A percentile compares a stretch with the other conserved stretches of the same genome.
Conservation (phyloP, 75 land plant genomes). For the Selaginella tamariscina region DNA sequence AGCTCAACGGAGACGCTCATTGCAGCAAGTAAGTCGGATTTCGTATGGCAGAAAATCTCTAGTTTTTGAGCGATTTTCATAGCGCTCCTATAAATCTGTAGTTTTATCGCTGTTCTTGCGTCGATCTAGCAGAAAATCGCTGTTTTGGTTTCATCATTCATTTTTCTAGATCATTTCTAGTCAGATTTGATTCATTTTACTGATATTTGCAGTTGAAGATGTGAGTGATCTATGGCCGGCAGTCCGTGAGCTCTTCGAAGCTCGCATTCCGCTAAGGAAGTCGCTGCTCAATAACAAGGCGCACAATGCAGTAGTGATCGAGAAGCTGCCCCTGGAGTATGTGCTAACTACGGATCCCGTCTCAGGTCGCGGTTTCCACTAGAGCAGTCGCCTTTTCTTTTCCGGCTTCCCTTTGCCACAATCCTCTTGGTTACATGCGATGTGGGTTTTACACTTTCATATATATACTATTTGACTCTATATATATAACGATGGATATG, state of each 20-base stretch:
- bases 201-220: conserved; percentile 71
- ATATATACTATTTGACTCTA: too few species aligned
- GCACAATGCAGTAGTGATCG: conserved; percentile 65
- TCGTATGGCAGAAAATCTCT: too few species aligned
- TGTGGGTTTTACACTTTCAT: too few species aligned
- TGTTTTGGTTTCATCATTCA: too few species aligned
- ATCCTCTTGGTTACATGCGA: conserved; percentile 88
- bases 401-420: conserved; percentile 81
- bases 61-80: too few species aligned
- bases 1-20: conserved; percentile 54
- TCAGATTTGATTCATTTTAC: too few species aligned
- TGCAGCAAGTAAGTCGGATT: conserved; percentile 50
- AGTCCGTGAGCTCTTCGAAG: conserved; percentile 62
- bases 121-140: too few species aligned
- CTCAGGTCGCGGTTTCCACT: conserved; percentile 73
- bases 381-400: conserved; percentile 70
- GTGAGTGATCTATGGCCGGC: conserved; percentile 87
- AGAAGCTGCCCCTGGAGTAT: conserved; percentile 76
- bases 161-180: too few species aligned
- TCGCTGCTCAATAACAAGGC: conserved; percentile 77
- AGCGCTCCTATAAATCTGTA: too few species aligned
- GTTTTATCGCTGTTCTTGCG: too few species aligned
- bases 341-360: conserved; percentile 87
- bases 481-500: too few species aligned
- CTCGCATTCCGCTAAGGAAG: conserved; percentile 70